A percentile compares a stretch with the other conserved stretches of the same genome.
Evolutionary conservation across 2,329 filamentous ascomycete genomes (phyloP).

Genomic region (Fusarium goolgardi): DNA sequence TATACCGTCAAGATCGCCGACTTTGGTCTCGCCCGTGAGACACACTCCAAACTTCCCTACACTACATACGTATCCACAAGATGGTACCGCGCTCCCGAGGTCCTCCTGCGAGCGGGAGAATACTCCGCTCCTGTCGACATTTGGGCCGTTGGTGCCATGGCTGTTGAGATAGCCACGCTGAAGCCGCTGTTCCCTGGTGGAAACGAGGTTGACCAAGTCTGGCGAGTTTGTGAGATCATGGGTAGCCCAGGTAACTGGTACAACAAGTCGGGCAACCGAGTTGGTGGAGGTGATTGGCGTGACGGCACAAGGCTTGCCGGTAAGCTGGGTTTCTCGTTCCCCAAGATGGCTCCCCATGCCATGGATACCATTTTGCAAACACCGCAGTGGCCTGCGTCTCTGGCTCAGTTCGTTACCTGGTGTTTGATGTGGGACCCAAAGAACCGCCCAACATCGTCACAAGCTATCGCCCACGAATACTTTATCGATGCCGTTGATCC

Average conservation of each 20-base stretch:
- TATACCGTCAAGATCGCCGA: conserved; percentile 99
- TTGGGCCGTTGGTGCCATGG: conserved; percentile 98
- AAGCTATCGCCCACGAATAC: conserved; percentile 96
- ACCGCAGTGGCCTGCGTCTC: conserved; percentile 89
- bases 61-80: conserved; percentile 98
- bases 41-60: conserved; percentile 94
- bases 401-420: conserved; percentile 96
- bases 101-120: conserved; percentile 90
- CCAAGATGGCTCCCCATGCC: conserved; percentile 97
- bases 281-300: conserved; percentile 97
- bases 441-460: conserved; percentile 86
- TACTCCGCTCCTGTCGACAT: conserved; percentile 99
- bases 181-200: conserved; percentile 97
- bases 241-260: conserved; percentile 98
- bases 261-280: conserved; percentile 85
- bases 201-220: conserved; percentile 99
- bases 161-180: conserved; percentile 94
- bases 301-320: conserved; percentile 92
- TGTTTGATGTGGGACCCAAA: conserved; percentile 99
- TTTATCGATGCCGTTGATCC: conserved; percentile 94
- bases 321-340: conserved; percentile 98
- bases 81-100: conserved; percentile 98
- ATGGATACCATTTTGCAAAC: conserved; percentile 93
- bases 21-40: conserved; percentile 97
- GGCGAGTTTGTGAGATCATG: conserved; percentile 99